Base-by-base conservation (phyloP, 768 basidiomycete genomes). In the Suillus sp. region DNA sequence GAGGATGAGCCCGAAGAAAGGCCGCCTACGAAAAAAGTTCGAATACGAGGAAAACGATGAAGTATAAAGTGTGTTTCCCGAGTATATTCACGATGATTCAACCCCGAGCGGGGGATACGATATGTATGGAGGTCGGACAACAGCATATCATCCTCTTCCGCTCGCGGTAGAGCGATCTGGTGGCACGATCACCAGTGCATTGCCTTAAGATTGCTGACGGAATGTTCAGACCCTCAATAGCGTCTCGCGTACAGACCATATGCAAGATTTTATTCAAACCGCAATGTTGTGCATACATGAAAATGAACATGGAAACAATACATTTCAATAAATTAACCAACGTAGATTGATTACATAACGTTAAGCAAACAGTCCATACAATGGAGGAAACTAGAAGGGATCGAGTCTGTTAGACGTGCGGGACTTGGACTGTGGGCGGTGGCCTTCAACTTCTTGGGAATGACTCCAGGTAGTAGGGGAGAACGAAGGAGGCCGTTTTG, bases 21-120 rank as follows among this genome's bases (percentile, higher is more conserved):
- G 60, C 78, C 76, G 30, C 84, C 87, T 37, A 72, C 75, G 7
- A 91, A 91, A 77, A 89, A 82, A 74, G 75, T 76, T 51, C 86
- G 82, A 73, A 70, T 78, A 67, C 78, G 78, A 69, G 75, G 80
- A 51, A 84, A 84, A 68, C 78, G 82, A 68, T 86, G 72, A 69
- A 38, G 7, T 64, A 70, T 56, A 54, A 22, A 22, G 56, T 32
- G 34, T 37, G 47, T 59, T 35, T 56, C 54, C 37, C 54, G 14
- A 25, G 27, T 30, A 9, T 25, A 25, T 48, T 48, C 25, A 48
- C 22, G 14, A 25, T 48, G 48, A 48, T 48, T 30, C 14, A 27
- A 34, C 34, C 53, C 5, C 8, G 53, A 22, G 34, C 22, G n/a
- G n/a, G n/a, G 13, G 25, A 16, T 25, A 48, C 25, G 8, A 48